Evolutionary conservation across 2,329 filamentous ascomycete species (phyloP).

Genomic region (Sporothrix phasma): DNA sequence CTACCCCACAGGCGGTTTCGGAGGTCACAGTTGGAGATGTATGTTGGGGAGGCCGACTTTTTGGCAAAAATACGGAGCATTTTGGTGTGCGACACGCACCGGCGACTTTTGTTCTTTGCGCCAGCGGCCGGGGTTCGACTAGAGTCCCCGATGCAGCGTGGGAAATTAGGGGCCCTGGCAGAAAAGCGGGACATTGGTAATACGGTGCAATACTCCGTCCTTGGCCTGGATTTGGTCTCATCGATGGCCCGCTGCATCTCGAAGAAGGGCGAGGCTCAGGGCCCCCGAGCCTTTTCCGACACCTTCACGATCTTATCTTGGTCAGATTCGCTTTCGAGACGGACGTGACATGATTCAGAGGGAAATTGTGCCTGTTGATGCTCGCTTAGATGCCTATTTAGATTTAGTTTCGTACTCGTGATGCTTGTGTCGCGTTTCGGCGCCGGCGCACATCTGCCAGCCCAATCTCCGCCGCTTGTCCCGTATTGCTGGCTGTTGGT

Average conservation of each 20-base stretch:
- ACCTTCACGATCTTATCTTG: background rate
- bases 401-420: too few species aligned
- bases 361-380: background rate
- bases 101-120: background rate
- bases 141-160: slow-evolving; percentile 15
- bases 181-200: slow-evolving; percentile 6
- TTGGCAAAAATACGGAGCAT: background rate
- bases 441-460: too few species aligned
- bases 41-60: too few species aligned
- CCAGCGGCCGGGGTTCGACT: slow-evolving; percentile 14
- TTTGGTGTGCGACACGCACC: background rate
- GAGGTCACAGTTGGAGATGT: slow-evolving; percentile 4
- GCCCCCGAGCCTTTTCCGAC: background rate
- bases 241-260: background rate
- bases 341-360: too few species aligned
- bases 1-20: slow-evolving; percentile 14
- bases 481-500: background rate
- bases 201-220: too few species aligned
- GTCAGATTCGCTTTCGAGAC: background rate
- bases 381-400: background rate
- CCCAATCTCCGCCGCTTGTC: background rate
- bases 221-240: background rate
- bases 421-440: background rate
- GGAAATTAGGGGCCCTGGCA: background rate
- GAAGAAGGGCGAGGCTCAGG: background rate